Percentiles rank a stretch among this genome's conserved stretches.
Evolutionary conservation across 257 asterid species (phyloP).

Genomic region (Solanum bulbocastanum): DNA sequence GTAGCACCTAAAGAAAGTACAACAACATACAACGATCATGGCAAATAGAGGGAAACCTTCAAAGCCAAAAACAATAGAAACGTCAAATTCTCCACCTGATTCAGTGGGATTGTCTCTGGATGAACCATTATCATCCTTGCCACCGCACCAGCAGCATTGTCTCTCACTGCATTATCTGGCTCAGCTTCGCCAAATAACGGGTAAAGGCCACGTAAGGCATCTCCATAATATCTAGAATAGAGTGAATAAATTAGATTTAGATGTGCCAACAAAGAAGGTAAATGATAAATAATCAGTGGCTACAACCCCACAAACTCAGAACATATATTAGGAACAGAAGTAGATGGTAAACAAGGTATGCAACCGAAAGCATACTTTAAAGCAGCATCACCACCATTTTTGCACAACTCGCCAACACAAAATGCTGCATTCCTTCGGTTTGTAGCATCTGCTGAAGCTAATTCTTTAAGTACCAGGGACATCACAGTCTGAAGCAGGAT

Average conservation of each 20-base stretch:
- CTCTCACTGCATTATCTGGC: constrained; percentile 92
- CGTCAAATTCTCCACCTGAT: constrained; percentile 48
- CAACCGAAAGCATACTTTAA: constrained; percentile 57
- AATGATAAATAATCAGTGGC: not conserved
- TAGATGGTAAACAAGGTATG: not conserved
- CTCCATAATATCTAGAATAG: constrained; percentile 50
- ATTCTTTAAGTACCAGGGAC: constrained; percentile 86
- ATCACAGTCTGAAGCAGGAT: constrained; percentile 60
- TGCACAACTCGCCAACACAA: constrained; percentile 95
- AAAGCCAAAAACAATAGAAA: not conserved
- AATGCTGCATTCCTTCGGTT: constrained; percentile 97
- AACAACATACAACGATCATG: not conserved
- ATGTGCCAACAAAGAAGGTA: not conserved
- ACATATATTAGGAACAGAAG: not conserved
- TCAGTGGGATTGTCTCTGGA: constrained; percentile 73
- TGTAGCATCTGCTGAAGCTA: constrained; percentile 72
- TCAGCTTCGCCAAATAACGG: constrained; percentile 88
- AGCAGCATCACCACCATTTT: constrained; percentile 79
- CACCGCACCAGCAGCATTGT: constrained; percentile 99
- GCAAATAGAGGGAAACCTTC: not conserved
- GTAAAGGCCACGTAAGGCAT: constrained; percentile 56
- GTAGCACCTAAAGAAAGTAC: constrained; percentile 48
- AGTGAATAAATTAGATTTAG: not conserved
- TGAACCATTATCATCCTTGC: constrained; percentile 93
- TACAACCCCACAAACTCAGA: not conserved